These are phyloP conservation scores for Ustilago hordei DNA, from an alignment of 1,284 basidiomycete species.

Conservation along the genomic window DNA sequence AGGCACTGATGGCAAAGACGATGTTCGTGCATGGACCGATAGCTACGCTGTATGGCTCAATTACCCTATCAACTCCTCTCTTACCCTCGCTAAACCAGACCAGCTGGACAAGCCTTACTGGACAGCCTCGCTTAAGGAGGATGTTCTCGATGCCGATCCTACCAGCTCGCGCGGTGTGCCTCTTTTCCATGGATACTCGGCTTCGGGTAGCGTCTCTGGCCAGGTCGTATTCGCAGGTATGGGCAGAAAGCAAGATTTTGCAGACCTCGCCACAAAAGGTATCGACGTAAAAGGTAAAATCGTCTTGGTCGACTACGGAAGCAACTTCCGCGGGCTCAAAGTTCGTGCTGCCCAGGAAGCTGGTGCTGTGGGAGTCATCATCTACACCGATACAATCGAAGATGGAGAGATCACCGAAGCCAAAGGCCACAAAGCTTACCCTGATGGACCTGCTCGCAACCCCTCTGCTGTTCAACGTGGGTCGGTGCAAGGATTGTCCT, in stretches of 20 bases:
- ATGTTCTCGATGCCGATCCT: conserved; percentile 71
- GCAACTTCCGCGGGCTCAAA: conserved; percentile 84
- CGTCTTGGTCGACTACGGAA: conserved; percentile 85
- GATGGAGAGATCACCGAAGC: conserved; percentile 84
- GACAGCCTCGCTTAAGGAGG: conserved; percentile 73
- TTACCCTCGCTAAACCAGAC: conserved; percentile 55
- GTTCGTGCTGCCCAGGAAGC: conserved; percentile 84
- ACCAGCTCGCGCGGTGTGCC: conserved; percentile 71
- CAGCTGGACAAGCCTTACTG: conserved; percentile 72
- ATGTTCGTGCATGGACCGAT: conserved; percentile 62
- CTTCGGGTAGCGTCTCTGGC: conserved; percentile 72
- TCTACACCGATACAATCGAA: conserved; percentile 89
- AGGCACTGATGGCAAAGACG: conserved; percentile 20
- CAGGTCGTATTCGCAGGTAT: conserved; percentile 85
- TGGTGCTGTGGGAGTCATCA: conserved; percentile 76
- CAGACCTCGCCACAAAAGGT: conserved; percentile 72
- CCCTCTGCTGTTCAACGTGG: conserved; percentile 80
- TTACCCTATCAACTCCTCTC: conserved; percentile 58
- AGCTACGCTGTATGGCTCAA: conserved; percentile 68
- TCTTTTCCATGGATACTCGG: conserved; percentile 71
- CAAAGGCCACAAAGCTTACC: conserved; percentile 76
- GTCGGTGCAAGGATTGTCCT: conserved; percentile 80
- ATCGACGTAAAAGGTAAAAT: conserved; percentile 83
- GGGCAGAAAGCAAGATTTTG: conserved; percentile 82
- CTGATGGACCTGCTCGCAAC: conserved; percentile 87